A percentile compares a stretch with the other conserved stretches of the same genome.
Conservation (phyloP, 2,329 filamentous ascomycete species). For the Phaeoacremonium minimum region DNA sequence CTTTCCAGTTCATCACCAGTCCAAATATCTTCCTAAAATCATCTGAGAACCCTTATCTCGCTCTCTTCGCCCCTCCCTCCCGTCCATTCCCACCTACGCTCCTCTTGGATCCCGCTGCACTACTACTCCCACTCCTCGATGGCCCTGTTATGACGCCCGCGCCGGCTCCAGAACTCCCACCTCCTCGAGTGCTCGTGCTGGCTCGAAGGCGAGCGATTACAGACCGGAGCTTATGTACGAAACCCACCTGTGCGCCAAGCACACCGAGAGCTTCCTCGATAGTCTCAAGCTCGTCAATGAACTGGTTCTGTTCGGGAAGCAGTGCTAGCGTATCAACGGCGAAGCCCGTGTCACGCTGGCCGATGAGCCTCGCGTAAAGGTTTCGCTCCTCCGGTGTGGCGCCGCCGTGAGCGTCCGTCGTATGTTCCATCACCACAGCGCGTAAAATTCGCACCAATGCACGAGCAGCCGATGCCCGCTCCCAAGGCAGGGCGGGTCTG, state of each 20-base stretch:
- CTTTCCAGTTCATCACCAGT: no score
- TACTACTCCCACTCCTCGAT: neutral
- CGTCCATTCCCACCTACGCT: constrained; percentile 4
- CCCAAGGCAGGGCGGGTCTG: constrained; percentile 27
- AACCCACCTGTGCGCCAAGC: constrained; percentile 19
- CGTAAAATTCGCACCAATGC: constrained; percentile 44
- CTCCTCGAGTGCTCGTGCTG: neutral
- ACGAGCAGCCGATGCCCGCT: constrained; percentile 40
- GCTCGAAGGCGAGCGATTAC: constrained; percentile 21
- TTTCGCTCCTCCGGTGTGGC: constrained; percentile 31
- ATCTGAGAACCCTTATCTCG: constrained; percentile 3
- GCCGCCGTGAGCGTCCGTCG: constrained; percentile 25
- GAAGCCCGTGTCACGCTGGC: constrained; percentile 37
- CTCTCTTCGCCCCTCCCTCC: constrained; percentile 9
- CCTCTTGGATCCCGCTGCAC: constrained; percentile 5
- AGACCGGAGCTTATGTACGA: constrained; percentile 20
- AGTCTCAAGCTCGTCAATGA: constrained; percentile 29
- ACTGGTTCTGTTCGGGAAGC: constrained; percentile 39
- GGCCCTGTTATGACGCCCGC: constrained; percentile 16
- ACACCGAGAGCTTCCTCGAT: constrained; percentile 22
- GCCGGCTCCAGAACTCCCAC: constrained; percentile 2
- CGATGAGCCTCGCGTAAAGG: constrained; percentile 43
- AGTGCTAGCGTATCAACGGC: constrained; percentile 37
- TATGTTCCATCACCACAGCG: constrained; percentile 31
- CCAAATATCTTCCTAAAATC: no score